Conservation (phyloP, 2,329 filamentous ascomycete genomes). For the Cercospora berteroae region DNA sequence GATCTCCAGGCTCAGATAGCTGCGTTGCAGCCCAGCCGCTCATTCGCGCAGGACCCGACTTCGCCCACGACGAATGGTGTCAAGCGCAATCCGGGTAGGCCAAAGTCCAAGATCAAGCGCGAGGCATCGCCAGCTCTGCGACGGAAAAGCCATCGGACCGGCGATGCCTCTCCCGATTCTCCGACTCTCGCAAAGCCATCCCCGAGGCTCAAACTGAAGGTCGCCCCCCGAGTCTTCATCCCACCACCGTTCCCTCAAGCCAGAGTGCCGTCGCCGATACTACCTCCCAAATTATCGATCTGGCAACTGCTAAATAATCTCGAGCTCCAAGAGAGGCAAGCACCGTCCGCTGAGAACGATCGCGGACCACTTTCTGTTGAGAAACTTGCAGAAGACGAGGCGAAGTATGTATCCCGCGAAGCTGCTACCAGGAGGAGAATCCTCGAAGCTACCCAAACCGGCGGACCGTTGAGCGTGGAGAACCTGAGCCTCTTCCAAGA, state of each 20-base stretch:
- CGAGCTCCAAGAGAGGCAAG: slow-evolving; percentile 37
- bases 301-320: slow-evolving; percentile 36
- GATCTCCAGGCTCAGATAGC: slow-evolving; percentile 35
- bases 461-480: slow-evolving; percentile 69
- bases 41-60: slow-evolving; percentile 21
- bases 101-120: slow-evolving; percentile 12
- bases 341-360: slow-evolving; percentile 36
- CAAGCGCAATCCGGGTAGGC: slow-evolving; percentile 28
- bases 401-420: slow-evolving; percentile 32
- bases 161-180: slow-evolving; percentile 19
- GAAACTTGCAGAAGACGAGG: slow-evolving; percentile 27
- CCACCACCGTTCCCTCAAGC: slow-evolving; percentile 36
- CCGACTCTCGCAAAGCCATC: slow-evolving; percentile 27
- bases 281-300: slow-evolving; percentile 33
- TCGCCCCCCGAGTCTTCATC: slow-evolving; percentile 27
- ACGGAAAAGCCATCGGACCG: slow-evolving; percentile 25
- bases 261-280: slow-evolving; percentile 27
- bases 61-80: slow-evolving; percentile 7
- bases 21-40: slow-evolving; percentile 31
- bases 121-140: slow-evolving; percentile 20
- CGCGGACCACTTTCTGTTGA: slow-evolving; percentile 32
- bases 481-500: slow-evolving; percentile 48
- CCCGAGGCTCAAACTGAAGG: slow-evolving; percentile 34
- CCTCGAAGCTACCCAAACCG: slow-evolving; percentile 69
- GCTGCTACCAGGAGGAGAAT: slow-evolving; percentile 49